Percentiles rank a stretch among this genome's conserved stretches.
Conservation (phyloP, 2,329 filamentous ascomycete species). For the Biscogniauxia mediterranea region DNA sequence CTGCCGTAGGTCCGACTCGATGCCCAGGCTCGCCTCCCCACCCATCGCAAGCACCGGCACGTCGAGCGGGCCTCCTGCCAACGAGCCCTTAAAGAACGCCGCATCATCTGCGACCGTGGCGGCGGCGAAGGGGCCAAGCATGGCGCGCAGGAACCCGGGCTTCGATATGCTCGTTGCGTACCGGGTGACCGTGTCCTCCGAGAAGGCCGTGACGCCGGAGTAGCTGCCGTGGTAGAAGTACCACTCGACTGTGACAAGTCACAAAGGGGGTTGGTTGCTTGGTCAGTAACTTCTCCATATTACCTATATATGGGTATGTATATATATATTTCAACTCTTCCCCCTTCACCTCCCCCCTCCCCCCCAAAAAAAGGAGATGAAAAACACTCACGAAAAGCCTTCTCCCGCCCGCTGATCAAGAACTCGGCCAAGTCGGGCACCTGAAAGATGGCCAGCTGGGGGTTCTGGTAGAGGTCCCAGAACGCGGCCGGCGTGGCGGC, state of each 20-base stretch:
- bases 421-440: constrained; percentile 46
- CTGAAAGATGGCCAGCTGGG: constrained; percentile 44
- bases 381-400: constrained; percentile 29
- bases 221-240: constrained; percentile 47
- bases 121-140: constrained; percentile 37
- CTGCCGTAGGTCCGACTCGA: constrained; percentile 10
- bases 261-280: too few species aligned
- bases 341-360: too few species aligned
- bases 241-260: constrained; percentile 34
- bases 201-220: constrained; percentile 37
- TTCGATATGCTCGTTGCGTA: constrained; percentile 42
- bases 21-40: constrained; percentile 35
- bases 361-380: too few species aligned
- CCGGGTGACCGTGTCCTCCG: constrained; percentile 37
- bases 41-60: constrained; percentile 34
- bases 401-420: constrained; percentile 42
- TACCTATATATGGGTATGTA: too few species aligned
- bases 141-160: constrained; percentile 41
- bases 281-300: too few species aligned
- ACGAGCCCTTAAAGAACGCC: constrained; percentile 34
- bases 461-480: constrained; percentile 41
- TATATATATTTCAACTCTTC: too few species aligned
- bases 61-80: constrained; percentile 26
- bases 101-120: constrained; percentile 33
- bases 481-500: constrained; percentile 30